Evolutionary conservation across 352 stramenopile genomes (phyloP).

Genomic region (Elongisporangium prolatum): DNA sequence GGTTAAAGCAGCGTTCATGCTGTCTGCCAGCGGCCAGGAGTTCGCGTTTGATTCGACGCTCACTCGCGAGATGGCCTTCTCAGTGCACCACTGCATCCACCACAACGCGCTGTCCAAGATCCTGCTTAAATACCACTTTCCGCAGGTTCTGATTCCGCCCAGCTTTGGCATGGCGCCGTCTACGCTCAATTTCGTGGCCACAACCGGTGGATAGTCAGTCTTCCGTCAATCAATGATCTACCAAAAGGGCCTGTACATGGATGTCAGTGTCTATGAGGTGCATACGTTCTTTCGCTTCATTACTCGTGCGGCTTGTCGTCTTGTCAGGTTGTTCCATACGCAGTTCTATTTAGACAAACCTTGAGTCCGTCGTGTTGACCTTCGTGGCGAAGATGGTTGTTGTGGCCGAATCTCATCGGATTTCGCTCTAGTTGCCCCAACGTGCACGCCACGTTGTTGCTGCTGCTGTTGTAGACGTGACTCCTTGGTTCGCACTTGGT

Average conservation of each 20-base stretch:
- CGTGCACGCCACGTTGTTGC: neutral
- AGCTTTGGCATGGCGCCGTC: constrained; percentile 77
- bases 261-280: neutral
- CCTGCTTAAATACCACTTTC: constrained; percentile 66
- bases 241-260: no score
- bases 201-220: neutral
- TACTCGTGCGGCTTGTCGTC: neutral
- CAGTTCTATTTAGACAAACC: constrained; percentile 8
- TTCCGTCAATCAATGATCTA: no score
- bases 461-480: constrained; percentile 13
- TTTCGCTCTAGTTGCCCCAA: constrained; percentile 1
- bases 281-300: neutral
- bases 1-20: constrained; percentile 69
- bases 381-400: neutral
- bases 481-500: constrained; percentile 23
- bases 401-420: constrained; percentile 10
- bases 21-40: constrained; percentile 64
- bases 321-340: constrained; percentile 16
- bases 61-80: constrained; percentile 75
- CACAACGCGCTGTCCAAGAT: constrained; percentile 82
- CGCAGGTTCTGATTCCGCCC: constrained; percentile 28
- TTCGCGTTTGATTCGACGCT: constrained; percentile 69
- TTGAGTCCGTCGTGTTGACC: neutral
- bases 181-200: constrained; percentile 43
- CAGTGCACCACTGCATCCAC: constrained; percentile 84